Evolutionary conservation across 2,329 filamentous ascomycete species (phyloP), one percentile per base, ranked within the genome.

Genomic region (Aphanoascus verrucosus): DNA sequence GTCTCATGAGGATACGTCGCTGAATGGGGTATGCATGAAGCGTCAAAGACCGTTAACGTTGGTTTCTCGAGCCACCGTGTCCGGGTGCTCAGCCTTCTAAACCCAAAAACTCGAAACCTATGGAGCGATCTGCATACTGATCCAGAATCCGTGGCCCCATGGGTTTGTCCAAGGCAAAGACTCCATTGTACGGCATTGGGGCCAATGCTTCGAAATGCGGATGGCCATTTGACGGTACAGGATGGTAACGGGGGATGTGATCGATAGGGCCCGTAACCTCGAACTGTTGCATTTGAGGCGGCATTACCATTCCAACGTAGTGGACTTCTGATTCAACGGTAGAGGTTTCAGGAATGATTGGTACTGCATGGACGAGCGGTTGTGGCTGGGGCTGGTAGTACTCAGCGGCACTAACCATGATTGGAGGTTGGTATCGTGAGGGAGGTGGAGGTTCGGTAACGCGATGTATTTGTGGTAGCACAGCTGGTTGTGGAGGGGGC

Each of bases 311-410:
- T 17, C 54, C 56, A 28, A 57, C 37, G 41, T 57, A 59, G 38
- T 54, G 54, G 11, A 59, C 45, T 41, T 57, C 55, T 8, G 55
- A 48, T n/a, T 50, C 44, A 9, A 59, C 15, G 17, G 46, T 20
- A 6, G 44, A 6, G 23, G 52, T 46, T 31, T 56, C 56, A 23
- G 47, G 31, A 15, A 51, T 5, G 20, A 57, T 40, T 7, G 57
- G 38, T 31, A 59, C 55, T 19, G 55, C 47, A 34, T 57, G 55
- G 2, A 56, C 46, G 14, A 55, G 46, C 17, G 56, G 51, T 19
- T 57, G 53, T 17, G 55, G 49, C 12, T 55, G 55, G 14, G 57
- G 44, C n/a, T 48, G 47, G 23, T 57, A 57, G 38, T 54, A 56
- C 15, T 53, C 49, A 44, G 49, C 49, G 28, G 52, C 44, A 38